Base-by-base conservation (phyloP, 2,329 filamentous ascomycete genomes). In the Colletotrichum eremochloae region DNA sequence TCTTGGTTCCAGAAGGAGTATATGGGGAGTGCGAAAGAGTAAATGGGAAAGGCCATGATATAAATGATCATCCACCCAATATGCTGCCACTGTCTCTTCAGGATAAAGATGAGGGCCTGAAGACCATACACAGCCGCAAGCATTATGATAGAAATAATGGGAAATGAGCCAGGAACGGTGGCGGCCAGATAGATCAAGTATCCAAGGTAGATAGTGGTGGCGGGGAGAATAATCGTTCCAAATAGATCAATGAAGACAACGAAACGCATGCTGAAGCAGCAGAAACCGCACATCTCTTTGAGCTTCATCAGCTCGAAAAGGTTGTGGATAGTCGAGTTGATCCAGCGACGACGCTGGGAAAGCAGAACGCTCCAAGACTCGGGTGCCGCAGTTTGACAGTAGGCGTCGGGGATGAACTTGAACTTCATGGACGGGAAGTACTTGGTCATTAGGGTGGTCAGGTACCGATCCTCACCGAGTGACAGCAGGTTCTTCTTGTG, bases 1-100 rank as follows among this genome's bases (percentile, higher is more conserved):
- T 99, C 96, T 82, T 98, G 95, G 84, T 98, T 97, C 96, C 96
- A 99, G 92, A 99, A 99, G 0, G 96, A 97, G 86, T 98, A 99
- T 75, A 99, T 85, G 0, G 96, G 96, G 15, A 99, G 89, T 74
- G 97, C 80, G 78, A 99, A 94, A 5, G 93, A 96, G 86, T 96
- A 98, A 77, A 99, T 93, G 0, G 96, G 96, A 86, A 93, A 98
- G 3, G 96, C 96, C n/a, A 97, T 77, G 74, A 99, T 88, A 84
- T 99, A 99, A 80, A 99, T 98, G 76, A 99, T 92, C 95, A 99
- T 98, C 96, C 96, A 99, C 76, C 96, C 96, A 73, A 99, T 90
- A 80, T 98, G 96, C 81, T 99, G 95, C 96, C 96, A 99, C 83
- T 98, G 94, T 64, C 96, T 89, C 86, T 97, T 98, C 77, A 98